Evolutionary conservation across 164 flowering plant genomes (phyloP), one percentile per base, ranked within the genome.

Genomic region (Taxillus chinensis): DNA sequence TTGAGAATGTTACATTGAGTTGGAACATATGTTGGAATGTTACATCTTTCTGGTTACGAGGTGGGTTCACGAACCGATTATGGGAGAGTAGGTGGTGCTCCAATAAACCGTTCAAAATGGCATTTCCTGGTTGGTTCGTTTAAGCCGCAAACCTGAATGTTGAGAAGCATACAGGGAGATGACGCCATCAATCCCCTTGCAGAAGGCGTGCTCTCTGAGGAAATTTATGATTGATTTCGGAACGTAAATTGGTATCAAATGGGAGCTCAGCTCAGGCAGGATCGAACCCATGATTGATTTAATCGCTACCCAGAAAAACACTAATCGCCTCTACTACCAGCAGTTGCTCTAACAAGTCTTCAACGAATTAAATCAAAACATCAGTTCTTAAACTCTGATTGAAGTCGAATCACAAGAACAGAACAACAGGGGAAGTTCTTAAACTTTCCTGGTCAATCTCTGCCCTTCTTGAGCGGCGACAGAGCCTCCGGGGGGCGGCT

Each of bases 111-210:
- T 27, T 27, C 27, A 27, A 27, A 27, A 27, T 27, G 27, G 27
- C 27, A 27, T 27, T 27, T 27, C 27, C 27, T 27, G 27, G 27
- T 27, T 27, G 0, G 27, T 27, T 27, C 27, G 27, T 27, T 27
- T 27, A 27, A 27, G 27, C 27, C 27, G 27, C 27, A 27, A 27
- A 27, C 27, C 27, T 27, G 27, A 27, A 27, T 70, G 15, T 87
- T 59, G 3, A 90, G 81, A 27, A 80, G 74, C 89, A 88, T 82
- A 78, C 88, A 84, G 43, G 83, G 83, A 57, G 97, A 95, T 85
- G 59, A 90, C 88, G 4, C 80, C 91, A 17, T 88, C 81, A 74
- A 90, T 90, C 87, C 86, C 88, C 61, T 60, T 71, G 68, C 78
- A 76, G 70, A 45, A 8, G 27, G 89, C 78, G 27, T 80, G 61